Base-by-base conservation (phyloP, 108 stramenopile genomes). In the Cyclotella distinguenda region DNA sequence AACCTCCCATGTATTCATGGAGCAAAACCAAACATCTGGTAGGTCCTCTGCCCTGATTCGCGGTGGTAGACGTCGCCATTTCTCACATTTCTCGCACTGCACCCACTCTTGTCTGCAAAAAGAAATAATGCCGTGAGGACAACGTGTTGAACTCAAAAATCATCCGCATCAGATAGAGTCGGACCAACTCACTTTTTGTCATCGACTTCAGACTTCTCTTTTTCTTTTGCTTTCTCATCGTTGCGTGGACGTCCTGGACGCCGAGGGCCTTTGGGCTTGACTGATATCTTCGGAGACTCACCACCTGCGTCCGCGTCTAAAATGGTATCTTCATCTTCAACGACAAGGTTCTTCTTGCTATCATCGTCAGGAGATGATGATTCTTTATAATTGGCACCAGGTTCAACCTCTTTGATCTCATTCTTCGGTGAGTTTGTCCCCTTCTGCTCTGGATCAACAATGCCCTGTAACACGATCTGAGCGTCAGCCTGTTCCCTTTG, bases 1-100 rank as follows among this genome's bases (percentile, higher is more conserved):
- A 13, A 83, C 77, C 56, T 93, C 87, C 89, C 89, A 93, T 2
- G 86, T 87, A 60, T 93, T 93, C 87, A 90, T 87, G 52, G 63
- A 60, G 60, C 92, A 93, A 55, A 82, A 88, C 91, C 91, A 93
- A 35, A 76, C 73, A 27, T 89, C 88, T 7, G 88, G 88, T 28
- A 93, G 62, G 36, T 88, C 85, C 49, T 80, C 80, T 13, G 87
- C 84, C 6, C 73, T 66, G 42, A 93, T 85, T 55, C 85, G 74
- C 32, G 83, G 82, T 28, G 91, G 91, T 22, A 93, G 78, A 45
- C 78, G 80, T 4, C 88, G 66, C 91, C 91, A 93, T 62, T 88
- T 90, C 25, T 87, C 81, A 51, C 91, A 93, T 52, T 86, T 88
- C 36, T 93, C 92, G 48, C 92, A 93, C 61, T 90, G 89, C 0